Evolutionary conservation across 192 early-diverging fungal genomes (phyloP).

Genomic region (Geranomyces michiganensis): DNA sequence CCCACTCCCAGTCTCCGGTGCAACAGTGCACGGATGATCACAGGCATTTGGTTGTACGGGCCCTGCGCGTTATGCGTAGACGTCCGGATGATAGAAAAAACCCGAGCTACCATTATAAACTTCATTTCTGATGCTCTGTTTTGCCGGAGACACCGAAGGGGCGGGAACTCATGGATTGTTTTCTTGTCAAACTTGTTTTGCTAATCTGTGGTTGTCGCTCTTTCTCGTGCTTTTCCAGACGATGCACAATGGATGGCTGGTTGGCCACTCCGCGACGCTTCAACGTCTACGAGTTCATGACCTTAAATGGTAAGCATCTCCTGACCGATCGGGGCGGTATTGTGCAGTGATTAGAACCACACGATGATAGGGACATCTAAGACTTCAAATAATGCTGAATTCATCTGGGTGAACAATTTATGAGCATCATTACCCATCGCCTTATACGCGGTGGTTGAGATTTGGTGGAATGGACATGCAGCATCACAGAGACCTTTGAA

Average conservation of each 20-base stretch:
- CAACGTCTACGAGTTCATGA: no score
- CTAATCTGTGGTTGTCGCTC: no score
- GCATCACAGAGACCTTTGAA: no score
- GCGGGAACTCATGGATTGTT: no score
- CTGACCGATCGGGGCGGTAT: no score
- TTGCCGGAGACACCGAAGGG: background rate
- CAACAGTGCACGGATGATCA: slow-evolving; percentile 15
- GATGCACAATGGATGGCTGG: no score
- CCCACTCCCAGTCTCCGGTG: no score
- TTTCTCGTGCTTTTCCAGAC: no score
- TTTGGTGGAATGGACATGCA: no score
- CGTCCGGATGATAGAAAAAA: slow-evolving; percentile 27
- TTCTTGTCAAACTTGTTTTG: no score
- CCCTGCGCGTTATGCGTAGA: slow-evolving; percentile 16
- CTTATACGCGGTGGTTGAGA: no score
- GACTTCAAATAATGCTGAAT: slow-evolving; percentile 9
- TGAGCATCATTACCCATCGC: background rate
- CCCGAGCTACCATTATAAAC: slow-evolving; percentile 24
- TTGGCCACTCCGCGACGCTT: no score
- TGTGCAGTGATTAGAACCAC: slow-evolving; percentile 10
- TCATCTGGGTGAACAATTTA: slow-evolving; percentile 21
- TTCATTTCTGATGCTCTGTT: slow-evolving; percentile 21
- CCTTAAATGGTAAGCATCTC: background rate
- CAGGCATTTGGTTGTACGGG: slow-evolving; percentile 29
- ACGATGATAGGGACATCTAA: slow-evolving; percentile 19